Percentiles rank a stretch among this genome's conserved stretches.
Conservation (phyloP, 108 stramenopile genomes). For the Conticribra weissflogii region DNA sequence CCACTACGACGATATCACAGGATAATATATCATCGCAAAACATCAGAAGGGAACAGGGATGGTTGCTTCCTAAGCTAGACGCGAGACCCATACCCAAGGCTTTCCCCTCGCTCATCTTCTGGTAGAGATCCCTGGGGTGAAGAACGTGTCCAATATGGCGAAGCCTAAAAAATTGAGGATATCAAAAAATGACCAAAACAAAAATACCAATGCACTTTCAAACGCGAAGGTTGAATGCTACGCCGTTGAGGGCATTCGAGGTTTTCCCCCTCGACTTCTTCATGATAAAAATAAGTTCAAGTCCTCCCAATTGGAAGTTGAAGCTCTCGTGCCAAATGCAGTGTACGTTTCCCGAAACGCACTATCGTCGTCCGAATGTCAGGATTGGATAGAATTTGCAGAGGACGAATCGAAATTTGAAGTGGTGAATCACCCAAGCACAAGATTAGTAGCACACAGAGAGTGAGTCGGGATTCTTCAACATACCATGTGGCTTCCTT, state of each 20-base stretch:
- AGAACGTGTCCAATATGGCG: too few species aligned
- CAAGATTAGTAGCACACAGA: slow-evolving; percentile 75
- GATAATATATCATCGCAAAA: too few species aligned
- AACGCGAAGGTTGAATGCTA: too few species aligned
- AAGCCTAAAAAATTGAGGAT: too few species aligned
- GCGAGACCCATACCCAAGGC: too few species aligned
- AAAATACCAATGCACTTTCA: too few species aligned
- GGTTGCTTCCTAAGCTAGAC: too few species aligned
- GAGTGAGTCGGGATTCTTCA: slow-evolving; percentile 67
- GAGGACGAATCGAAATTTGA: slow-evolving; percentile 62
- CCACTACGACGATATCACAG: too few species aligned
- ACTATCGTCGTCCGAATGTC: slow-evolving; percentile 73
- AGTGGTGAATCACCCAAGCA: slow-evolving; percentile 63
- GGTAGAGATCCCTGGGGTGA: too few species aligned
- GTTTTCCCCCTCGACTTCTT: neutral
- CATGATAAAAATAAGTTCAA: neutral
- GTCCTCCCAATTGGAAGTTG: neutral
- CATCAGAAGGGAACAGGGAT: too few species aligned
- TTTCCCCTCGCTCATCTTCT: too few species aligned
- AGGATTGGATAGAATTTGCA: slow-evolving; percentile 75
- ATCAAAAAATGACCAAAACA: too few species aligned
- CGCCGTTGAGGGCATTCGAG: neutral
- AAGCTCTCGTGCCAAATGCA: slow-evolving; percentile 35
- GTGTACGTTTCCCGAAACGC: slow-evolving; percentile 49
- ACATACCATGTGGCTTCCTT: neutral